Conservation (phyloP, 2,329 filamentous ascomycete species). For the Penicillium sp. region DNA sequence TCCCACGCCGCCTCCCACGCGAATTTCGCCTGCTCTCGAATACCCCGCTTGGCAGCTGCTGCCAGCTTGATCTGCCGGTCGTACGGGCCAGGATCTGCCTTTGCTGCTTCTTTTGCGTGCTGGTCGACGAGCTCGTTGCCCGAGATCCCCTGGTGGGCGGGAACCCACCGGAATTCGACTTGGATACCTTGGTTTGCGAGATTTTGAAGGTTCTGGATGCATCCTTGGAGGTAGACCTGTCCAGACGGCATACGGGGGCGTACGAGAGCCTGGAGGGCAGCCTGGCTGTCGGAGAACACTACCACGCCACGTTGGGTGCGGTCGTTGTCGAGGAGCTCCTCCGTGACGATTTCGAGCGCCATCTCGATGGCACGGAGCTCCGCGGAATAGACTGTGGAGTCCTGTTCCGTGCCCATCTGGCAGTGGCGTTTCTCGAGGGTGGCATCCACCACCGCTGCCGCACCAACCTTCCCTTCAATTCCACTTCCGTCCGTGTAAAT, state of each 20-base stretch:
- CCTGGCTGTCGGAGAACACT: background rate
- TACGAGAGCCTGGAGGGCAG: background rate
- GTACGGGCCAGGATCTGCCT: background rate
- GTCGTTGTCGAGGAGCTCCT: background rate
- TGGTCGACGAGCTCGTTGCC: background rate
- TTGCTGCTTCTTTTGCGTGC: background rate
- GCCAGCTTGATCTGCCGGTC: background rate
- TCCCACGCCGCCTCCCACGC: background rate
- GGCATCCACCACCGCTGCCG: background rate
- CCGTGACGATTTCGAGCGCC: background rate
- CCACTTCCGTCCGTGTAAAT: constrained; percentile 3
- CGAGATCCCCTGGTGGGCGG: background rate
- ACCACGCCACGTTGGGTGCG: background rate
- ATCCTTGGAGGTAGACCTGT: background rate
- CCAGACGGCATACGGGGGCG: background rate
- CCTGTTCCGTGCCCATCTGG: background rate
- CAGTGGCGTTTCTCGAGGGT: background rate
- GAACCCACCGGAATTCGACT: background rate
- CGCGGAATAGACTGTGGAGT: background rate
- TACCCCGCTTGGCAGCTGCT: background rate
- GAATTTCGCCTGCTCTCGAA: background rate
- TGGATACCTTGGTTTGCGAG: background rate
- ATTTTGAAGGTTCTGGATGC: background rate
- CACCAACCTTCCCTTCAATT: background rate
- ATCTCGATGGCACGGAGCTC: constrained; percentile 4